phyloP scores from a whole-genome alignment of 345 rosid species.

The Acer negundo region DNA sequence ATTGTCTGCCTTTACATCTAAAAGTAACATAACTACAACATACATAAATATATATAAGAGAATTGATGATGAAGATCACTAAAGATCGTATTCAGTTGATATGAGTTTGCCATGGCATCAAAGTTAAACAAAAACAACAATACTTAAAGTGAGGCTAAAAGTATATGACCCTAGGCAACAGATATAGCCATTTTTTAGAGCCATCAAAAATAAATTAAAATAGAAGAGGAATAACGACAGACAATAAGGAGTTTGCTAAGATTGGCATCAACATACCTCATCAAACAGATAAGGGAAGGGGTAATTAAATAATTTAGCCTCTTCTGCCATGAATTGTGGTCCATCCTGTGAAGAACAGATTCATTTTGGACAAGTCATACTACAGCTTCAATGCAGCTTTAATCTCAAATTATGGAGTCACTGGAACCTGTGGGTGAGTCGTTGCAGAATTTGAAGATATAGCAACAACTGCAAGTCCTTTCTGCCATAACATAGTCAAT shows the following conservation, averaged over 20 bases:
- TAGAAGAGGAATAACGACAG: background rate
- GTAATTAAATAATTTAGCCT: constrained; percentile 61
- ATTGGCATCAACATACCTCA: constrained; percentile 46
- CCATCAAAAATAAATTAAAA: background rate
- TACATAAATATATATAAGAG: background rate
- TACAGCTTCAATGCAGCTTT: constrained; percentile 26
- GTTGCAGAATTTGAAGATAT: constrained; percentile 81
- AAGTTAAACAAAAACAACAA: background rate
- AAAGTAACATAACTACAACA: background rate
- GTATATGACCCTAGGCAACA: background rate
- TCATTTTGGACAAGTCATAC: constrained; percentile 23
- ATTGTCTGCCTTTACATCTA: background rate
- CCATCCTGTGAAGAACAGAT: constrained; percentile 73
- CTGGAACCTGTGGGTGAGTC: constrained; percentile 86
- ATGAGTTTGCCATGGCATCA: background rate
- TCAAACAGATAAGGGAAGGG: constrained; percentile 89
- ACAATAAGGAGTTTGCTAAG: background rate
- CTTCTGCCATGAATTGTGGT: constrained; percentile 87
- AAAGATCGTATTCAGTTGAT: background rate
- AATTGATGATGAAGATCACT: background rate
- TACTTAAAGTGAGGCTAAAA: background rate
- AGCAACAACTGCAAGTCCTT: constrained; percentile 90
- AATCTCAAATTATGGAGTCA: constrained; percentile 38
- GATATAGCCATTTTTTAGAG: background rate
- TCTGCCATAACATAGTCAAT: constrained; percentile 44